Evolutionary conservation across 2,329 filamentous ascomycete genomes (phyloP).

Genomic region (Cladophialophora carrionii): DNA sequence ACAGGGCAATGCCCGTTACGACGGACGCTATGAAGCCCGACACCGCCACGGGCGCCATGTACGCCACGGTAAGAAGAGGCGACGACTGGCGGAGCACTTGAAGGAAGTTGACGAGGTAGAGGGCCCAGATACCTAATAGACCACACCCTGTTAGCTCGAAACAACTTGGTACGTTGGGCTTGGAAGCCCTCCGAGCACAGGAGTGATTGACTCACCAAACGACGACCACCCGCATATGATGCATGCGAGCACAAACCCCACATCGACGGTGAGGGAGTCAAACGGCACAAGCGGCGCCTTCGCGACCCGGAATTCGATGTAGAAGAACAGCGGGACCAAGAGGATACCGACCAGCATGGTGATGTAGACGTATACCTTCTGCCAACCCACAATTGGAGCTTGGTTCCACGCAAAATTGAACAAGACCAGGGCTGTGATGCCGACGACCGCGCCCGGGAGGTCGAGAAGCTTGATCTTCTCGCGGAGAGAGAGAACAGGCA

Average conservation of each 20-base stretch:
- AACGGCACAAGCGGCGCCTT: constrained; percentile 62
- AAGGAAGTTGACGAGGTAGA: constrained; percentile 41
- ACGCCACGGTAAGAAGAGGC: constrained; percentile 42
- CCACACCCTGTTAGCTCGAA: not conserved
- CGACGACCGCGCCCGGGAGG: constrained; percentile 49
- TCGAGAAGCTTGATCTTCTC: constrained; percentile 47
- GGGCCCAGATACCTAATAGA: constrained; percentile 52
- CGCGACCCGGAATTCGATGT: constrained; percentile 52
- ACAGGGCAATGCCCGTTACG: constrained; percentile 23
- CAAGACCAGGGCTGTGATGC: constrained; percentile 61
- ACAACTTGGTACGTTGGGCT: too few relatives aligned
- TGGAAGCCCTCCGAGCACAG: not conserved
- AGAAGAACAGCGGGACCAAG: constrained; percentile 60
- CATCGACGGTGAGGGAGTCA: constrained; percentile 53
- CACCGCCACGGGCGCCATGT: constrained; percentile 24
- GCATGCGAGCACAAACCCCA: constrained; percentile 60
- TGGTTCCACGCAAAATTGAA: constrained; percentile 72
- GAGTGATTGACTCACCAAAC: constrained; percentile 58
- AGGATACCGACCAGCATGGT: constrained; percentile 62
- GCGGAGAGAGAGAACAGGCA: constrained; percentile 12
- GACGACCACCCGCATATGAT: constrained; percentile 59
- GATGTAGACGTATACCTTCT: constrained; percentile 58
- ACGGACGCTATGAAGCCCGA: constrained; percentile 44
- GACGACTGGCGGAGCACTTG: constrained; percentile 35
- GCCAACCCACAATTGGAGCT: constrained; percentile 63